These are phyloP conservation scores for Stylosanthes scabra DNA, from an alignment of 331 rosid genomes.

Conservation along the genomic window DNA sequence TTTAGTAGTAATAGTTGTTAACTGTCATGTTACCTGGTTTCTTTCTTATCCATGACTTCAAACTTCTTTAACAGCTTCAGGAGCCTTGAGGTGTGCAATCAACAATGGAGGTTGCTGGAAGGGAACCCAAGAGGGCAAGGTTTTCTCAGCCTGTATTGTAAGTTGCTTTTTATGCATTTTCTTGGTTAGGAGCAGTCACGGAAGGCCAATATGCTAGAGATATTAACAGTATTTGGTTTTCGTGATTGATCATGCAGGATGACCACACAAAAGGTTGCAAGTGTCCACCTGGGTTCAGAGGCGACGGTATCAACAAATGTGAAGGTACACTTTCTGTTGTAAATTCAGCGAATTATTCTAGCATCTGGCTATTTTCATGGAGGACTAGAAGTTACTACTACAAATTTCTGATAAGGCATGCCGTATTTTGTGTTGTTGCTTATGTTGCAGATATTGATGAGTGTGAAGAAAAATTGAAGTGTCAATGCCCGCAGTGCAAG, in stretches of 20 bases:
- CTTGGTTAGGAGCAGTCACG: not conserved
- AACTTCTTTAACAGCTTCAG: constrained; percentile 69
- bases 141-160: constrained; percentile 88
- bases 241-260: constrained; percentile 57
- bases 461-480: constrained; percentile 74
- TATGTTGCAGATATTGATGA: constrained; percentile 79
- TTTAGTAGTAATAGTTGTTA: too few relatives aligned
- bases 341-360: not conserved
- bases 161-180: constrained; percentile 39
- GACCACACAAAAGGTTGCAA: constrained; percentile 74
- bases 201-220: not conserved
- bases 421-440: constrained; percentile 26
- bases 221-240: constrained; percentile 11
- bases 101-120: constrained; percentile 99
- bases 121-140: constrained; percentile 52
- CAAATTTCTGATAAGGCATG: constrained; percentile 3
- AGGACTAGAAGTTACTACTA: not conserved
- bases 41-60: constrained; percentile 21
- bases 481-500: constrained; percentile 87
- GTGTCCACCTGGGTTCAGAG: constrained; percentile 94
- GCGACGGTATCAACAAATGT: constrained; percentile 78
- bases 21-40: too few relatives aligned
- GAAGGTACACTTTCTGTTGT: constrained; percentile 67
- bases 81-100: constrained; percentile 77
- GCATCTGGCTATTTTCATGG: not conserved